Evolutionary conservation across 2,329 filamentous ascomycete genomes (phyloP), one percentile per base, ranked within the genome.

Genomic region (Alternaria gaisen): DNA sequence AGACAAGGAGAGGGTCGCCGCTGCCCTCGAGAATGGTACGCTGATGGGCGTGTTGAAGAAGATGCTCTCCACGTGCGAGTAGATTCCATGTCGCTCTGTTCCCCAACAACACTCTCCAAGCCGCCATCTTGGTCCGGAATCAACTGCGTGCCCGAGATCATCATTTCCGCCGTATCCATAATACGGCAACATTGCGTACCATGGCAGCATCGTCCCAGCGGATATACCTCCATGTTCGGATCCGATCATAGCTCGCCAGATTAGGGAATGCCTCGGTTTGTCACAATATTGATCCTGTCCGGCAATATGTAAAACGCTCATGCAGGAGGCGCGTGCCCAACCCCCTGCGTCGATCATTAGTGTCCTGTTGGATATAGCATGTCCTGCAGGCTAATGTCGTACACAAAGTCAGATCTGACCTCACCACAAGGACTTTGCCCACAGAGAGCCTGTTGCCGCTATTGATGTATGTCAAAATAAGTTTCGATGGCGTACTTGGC

Each of bases 1-100:
- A 34, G 95, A 99, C 81, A 99, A 98, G 83, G 95, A 99, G 82
- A 86, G 95, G 63, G 95, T 99, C 44, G 94, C 94, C 1, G 95
- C 95, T 10, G 95, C 95, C 7, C 83, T 97, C 70, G 95, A 98
- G 80, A 99, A 99, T 77, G 91, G 92, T 58, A 96, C 92, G 1
- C 82, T 99, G 61, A 93, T 92, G 84, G 89, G 89, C 41, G 92
- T 97, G 32, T 84, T 99, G 65, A 89, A 92, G 77, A 97, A 95
- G 80, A 98, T 99, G 95, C 85, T 98, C 64, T 89, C 92, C 76
- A 94, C 91, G 2, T 97, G 93, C 80, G 85, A 87, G 66, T 92
- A 76, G 41, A 42, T 1, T 22, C 46, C 46, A 28, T 41, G 4
- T 20, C 40, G 11, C 8, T 26, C 32, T 22, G 2, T 2, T 11